These are phyloP conservation scores for Epichloe brachyelytri DNA, from an alignment of 2,329 filamentous ascomycete genomes.

Conservation along the genomic window DNA sequence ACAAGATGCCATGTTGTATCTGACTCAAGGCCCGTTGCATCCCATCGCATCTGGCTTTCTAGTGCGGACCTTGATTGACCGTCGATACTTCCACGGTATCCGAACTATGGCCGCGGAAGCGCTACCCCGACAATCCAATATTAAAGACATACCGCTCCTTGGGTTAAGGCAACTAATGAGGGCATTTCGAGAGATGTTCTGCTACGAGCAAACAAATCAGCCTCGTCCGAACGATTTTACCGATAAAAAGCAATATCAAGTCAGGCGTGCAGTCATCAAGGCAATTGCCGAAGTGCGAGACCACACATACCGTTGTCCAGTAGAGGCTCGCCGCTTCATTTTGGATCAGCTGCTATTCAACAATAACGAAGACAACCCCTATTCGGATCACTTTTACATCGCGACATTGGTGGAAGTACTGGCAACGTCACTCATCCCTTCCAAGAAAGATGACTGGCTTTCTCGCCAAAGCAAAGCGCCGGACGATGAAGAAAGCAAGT, in stretches of 20 bases:
- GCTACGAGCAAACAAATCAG: conserved; percentile 63
- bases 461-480: conserved; percentile 32
- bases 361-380: conserved; percentile 82
- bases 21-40: conserved; percentile 54
- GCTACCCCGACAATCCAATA: conserved; percentile 61
- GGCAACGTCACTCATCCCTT: conserved; percentile 43
- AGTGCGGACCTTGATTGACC: conserved; percentile 78
- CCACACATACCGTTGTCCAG: conserved; percentile 59
- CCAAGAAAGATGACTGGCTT: conserved; percentile 31
- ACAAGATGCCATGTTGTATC: conserved; percentile 62
- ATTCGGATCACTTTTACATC: conserved; percentile 83
- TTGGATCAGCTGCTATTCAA: conserved; percentile 86
- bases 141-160: conserved; percentile 54
- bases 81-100: conserved; percentile 87
- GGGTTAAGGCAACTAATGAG: conserved; percentile 76
- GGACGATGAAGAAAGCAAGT: conserved; percentile 32
- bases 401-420: conserved; percentile 59
- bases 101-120: conserved; percentile 72
- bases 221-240: conserved; percentile 84
- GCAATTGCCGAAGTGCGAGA: conserved; percentile 72
- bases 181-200: conserved; percentile 80
- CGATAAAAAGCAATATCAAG: conserved; percentile 71
- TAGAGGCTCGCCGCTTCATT: conserved; percentile 69
- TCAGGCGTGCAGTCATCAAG: conserved; percentile 71
- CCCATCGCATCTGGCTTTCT: conserved; percentile 81